Conservation (phyloP, 805 yeast species). For the Teunomyces panamensis region DNA sequence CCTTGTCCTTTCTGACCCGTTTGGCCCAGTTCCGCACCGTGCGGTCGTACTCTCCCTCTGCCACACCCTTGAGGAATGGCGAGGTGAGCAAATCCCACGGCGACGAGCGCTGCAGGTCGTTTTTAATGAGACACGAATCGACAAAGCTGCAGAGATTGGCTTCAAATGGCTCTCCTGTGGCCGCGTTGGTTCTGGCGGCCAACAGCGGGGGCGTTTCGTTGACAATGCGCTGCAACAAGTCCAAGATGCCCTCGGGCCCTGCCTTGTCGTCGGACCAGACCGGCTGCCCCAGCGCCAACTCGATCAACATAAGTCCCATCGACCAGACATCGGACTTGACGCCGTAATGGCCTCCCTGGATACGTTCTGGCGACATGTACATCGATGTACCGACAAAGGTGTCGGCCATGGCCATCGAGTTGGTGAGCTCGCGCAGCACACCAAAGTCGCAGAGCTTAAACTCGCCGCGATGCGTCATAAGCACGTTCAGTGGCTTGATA, state of each 20-base stretch:
- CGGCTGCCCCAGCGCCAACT: constrained; percentile 79
- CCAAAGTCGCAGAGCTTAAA: constrained; percentile 96
- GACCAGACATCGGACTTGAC: constrained; percentile 99
- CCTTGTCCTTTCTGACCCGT: neutral
- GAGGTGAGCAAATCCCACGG: constrained; percentile 62
- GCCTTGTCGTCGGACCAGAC: constrained; percentile 63
- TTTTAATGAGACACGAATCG: constrained; percentile 69
- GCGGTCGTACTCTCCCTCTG: constrained; percentile 30
- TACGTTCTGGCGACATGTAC: constrained; percentile 95
- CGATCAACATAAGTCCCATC: constrained; percentile 84
- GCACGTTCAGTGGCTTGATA: constrained; percentile 91
- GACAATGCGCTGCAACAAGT: constrained; percentile 86
- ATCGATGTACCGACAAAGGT: constrained; percentile 98
- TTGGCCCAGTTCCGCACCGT: constrained; percentile 39
- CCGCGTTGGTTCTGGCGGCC: constrained; percentile 27
- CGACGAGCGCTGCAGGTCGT: constrained; percentile 61
- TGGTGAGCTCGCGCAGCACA: constrained; percentile 85
- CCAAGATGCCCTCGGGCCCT: constrained; percentile 81
- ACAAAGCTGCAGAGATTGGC: constrained; percentile 62
- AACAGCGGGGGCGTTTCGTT: constrained; percentile 87
- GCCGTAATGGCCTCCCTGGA: constrained; percentile 90
- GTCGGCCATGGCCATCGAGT: constrained; percentile 83
- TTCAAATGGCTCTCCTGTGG: constrained; percentile 34
- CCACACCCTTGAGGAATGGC: constrained; percentile 31
- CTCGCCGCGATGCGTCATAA: constrained; percentile 81